Percentiles rank a stretch among this genome's conserved stretches.
These are phyloP conservation scores for Amoeboaphelidium protococcarum DNA, from an alignment of 371 early-diverging fungal genomes.

Conservation along the genomic window DNA sequence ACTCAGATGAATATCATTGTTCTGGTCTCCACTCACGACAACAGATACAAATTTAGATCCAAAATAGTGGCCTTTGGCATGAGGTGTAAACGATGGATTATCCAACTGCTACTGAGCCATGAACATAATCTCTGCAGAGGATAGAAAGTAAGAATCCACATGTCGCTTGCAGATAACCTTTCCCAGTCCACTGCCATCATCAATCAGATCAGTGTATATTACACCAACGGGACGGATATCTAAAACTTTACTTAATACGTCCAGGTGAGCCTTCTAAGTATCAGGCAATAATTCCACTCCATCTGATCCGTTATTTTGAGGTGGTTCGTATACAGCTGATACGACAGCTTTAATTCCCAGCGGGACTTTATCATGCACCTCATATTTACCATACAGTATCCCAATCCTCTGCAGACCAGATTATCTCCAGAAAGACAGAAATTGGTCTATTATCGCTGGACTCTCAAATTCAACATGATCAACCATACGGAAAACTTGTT, in stretches of 20 bases:
- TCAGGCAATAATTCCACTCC: constrained; percentile 23
- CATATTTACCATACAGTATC: constrained; percentile 78
- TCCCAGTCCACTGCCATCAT: constrained; percentile 52
- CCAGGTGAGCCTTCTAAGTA: constrained; percentile 15
- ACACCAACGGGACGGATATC: constrained; percentile 61
- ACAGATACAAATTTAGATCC: constrained; percentile 81
- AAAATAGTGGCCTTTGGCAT: constrained; percentile 43
- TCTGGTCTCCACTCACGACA: constrained; percentile 52
- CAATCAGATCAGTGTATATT: constrained; percentile 79
- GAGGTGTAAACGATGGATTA: constrained; percentile 39
- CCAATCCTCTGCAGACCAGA: constrained; percentile 79
- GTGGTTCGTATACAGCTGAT: constrained; percentile 80
- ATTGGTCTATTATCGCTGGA: constrained; percentile 49
- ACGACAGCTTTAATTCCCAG: constrained; percentile 94
- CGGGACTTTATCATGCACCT: constrained; percentile 69
- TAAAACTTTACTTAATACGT: constrained; percentile 37
- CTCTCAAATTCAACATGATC: constrained; percentile 97
- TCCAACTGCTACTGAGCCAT: constrained; percentile 64
- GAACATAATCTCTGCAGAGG: constrained; percentile 70
- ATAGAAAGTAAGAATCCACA: constrained; percentile 73
- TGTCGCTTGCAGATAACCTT: constrained; percentile 68
- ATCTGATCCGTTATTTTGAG: constrained; percentile 56
- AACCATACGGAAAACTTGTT: constrained; percentile 72
- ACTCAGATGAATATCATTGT: constrained; percentile 56
- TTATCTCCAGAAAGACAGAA: constrained; percentile 63